These are phyloP conservation scores for Carallia brachiata DNA, from an alignment of 345 rosid genomes.

Conservation along the genomic window DNA sequence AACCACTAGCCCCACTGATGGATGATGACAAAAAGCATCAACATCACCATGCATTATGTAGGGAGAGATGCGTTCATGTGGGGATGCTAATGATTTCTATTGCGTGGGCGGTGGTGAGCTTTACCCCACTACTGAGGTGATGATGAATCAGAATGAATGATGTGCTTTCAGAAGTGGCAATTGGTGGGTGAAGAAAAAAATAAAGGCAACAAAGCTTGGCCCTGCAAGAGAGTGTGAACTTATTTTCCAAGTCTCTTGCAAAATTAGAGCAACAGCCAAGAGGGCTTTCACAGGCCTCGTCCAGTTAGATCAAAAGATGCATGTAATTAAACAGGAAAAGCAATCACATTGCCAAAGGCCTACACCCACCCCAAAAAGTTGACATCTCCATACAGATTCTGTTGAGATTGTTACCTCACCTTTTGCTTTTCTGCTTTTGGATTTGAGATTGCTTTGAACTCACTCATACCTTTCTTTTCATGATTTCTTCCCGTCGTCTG, in stretches of 20 bases:
- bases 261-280: neutral
- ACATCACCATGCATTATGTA: neutral
- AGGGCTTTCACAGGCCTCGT: neutral
- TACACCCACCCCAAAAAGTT: conserved; percentile 2
- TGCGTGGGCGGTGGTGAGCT: neutral
- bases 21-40: neutral
- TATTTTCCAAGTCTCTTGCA: conserved; percentile 8
- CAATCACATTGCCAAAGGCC: conserved; percentile 1
- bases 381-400: neutral
- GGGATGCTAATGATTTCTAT: neutral
- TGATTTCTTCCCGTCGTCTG: neutral
- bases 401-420: neutral
- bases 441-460: conserved; percentile 1
- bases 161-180: no score
- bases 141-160: no score
- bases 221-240: neutral
- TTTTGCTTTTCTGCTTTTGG: neutral
- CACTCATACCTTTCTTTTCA: neutral
- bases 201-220: no score
- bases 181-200: no score
- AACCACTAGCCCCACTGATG: neutral
- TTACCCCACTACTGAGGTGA: neutral
- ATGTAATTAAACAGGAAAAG: neutral
- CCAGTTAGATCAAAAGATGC: neutral
- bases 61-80: conserved; percentile 1